Evolutionary conservation across 1,139 yeast genomes (phyloP).

Genomic region (Saccharomyces uvarum): DNA sequence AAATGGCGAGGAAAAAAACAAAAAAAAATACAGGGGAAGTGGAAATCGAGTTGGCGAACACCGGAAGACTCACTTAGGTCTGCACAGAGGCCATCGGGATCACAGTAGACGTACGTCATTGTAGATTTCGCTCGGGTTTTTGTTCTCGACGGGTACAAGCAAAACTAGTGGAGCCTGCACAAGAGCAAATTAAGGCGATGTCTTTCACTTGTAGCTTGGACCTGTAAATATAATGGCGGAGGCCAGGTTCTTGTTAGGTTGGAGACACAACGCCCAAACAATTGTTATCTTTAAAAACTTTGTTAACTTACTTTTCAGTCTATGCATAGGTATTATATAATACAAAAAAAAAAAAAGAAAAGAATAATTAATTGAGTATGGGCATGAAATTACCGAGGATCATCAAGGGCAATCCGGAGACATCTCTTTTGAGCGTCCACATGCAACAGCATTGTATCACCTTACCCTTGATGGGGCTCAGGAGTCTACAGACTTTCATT

Average conservation of each 20-base stretch:
- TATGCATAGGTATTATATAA: not conserved
- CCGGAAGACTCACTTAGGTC: not conserved
- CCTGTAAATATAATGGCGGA: too few relatives aligned
- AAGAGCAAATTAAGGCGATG: too few relatives aligned
- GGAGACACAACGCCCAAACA: too few relatives aligned
- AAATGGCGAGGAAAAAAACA: not conserved
- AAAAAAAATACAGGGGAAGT: not conserved
- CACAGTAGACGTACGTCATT: not conserved
- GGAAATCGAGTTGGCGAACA: not conserved
- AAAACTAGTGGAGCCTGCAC: too few relatives aligned
- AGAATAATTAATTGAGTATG: not conserved
- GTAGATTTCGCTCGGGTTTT: not conserved
- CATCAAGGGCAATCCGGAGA: constrained; percentile 95
- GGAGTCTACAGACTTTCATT: constrained; percentile 50
- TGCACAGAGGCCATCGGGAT: not conserved
- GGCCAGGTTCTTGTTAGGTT: too few relatives aligned
- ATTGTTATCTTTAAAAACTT: not conserved
- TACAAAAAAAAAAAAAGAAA: not conserved
- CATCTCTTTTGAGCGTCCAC: constrained; percentile 89
- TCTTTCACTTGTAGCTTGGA: too few relatives aligned
- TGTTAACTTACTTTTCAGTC: not conserved
- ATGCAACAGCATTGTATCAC: constrained; percentile 67
- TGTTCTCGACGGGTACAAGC: not conserved
- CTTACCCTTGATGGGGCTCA: constrained; percentile 31
- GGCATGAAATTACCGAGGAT: constrained; percentile 89